Base-by-base conservation (phyloP, 495 filamentous ascomycete genomes). In the Neurospora sp. region DNA sequence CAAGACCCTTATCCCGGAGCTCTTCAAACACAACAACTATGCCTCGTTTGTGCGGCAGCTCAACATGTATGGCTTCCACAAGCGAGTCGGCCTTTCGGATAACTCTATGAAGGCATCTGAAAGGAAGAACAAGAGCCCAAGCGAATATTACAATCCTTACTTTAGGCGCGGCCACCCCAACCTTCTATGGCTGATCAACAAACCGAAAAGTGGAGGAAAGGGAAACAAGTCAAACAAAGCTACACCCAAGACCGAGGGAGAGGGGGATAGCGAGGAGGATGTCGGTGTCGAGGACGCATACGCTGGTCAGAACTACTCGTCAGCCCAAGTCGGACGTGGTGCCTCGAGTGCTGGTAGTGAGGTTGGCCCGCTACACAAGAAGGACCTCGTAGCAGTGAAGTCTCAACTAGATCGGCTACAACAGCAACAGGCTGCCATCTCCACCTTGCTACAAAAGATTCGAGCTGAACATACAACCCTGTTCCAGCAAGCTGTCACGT, bases 51-150 rank as follows among this genome's bases (percentile, higher is more conserved):
- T 99, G 37, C 92, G 96, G 11, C 96, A 99, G 79, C 87, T 99
- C 74, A 99, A 99, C 78, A 98, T 99, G 96, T 99, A 99, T 80
- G 96, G 96, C 9, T 99, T 99, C 79, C 96, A 99, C 81, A 99
- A 99, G 84, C 93, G 95, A 70, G 96, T 99, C 11, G 96, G 96
- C 3, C 88, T 99, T 35, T 96, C 94, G 8, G 96, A 98, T 81
- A 97, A 97, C 79, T 98, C 94, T 0, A 96, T 98, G 91, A 93
- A 94, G 74, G 94, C 96, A 38, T 97, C 94, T 80, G 95, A 98
- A 81, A 90, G 93, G 71, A 96, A 97, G 79, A 94, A 94, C 79
- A 98, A 98, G 82, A 97, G 93, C 66, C 96, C 96, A 4, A 98
- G 95, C 85, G 95, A 98, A 86, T 99, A 98, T 79, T 93, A 91